Conservation (phyloP, 768 basidiomycete genomes). For the Mycena sanguinolenta region DNA sequence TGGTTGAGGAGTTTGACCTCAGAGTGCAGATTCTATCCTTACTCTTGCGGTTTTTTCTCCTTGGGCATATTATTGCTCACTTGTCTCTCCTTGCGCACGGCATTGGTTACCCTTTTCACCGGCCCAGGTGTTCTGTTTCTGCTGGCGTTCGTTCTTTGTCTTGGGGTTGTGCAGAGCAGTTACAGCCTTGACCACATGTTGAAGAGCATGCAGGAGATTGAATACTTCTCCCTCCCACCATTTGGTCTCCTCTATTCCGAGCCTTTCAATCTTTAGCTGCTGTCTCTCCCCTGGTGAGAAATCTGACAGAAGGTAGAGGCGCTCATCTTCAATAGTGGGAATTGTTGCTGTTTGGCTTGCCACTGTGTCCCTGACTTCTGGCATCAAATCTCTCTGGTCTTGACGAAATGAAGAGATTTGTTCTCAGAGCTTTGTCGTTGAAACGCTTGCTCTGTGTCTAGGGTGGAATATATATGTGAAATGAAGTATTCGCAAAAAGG, state of each 20-base stretch:
- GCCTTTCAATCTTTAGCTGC: not conserved
- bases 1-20: too few species aligned
- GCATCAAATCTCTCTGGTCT: conserved; percentile 1
- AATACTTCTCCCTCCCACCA: conserved; percentile 19
- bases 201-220: conserved; percentile 4
- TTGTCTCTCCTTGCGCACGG: too few species aligned
- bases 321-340: not conserved
- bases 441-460: too few species aligned
- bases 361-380: not conserved
- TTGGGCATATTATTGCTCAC: too few species aligned
- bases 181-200: not conserved
- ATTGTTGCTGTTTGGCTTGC: not conserved
- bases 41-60: too few species aligned
- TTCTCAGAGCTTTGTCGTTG: not conserved
- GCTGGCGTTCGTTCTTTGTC: conserved; percentile 10
- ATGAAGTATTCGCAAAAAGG: too few species aligned
- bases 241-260: not conserved
- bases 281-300: not conserved
- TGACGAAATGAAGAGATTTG: not conserved
- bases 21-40: too few species aligned
- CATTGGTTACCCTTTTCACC: too few species aligned
- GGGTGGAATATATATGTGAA: too few species aligned
- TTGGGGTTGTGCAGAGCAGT: not conserved
- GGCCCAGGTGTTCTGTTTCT: not conserved
- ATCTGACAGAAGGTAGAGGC: conserved; percentile 11